A percentile compares a stretch with the other conserved stretches of the same genome.
phyloP scores from a whole-genome alignment of 2,329 filamentous ascomycete species.

The Stagonosporopsis cucurbitacearum region DNA sequence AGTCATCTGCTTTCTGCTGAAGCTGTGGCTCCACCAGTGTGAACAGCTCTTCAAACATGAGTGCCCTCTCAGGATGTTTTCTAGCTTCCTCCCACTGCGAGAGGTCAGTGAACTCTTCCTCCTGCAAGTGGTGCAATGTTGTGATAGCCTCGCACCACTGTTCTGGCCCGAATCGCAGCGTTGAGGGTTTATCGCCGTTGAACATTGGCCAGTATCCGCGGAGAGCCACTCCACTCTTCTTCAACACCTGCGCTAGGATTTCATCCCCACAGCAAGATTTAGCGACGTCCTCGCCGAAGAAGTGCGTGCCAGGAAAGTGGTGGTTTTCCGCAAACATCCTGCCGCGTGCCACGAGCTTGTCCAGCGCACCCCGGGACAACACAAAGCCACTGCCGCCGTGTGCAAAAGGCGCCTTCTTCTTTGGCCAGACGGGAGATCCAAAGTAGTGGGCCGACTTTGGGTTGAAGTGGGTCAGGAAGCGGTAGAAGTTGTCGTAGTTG shows the following conservation, averaged over 20 bases:
- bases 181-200: conserved; percentile 52
- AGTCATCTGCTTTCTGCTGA: conserved; percentile 35
- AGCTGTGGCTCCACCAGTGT: conserved; percentile 37
- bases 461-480: conserved; percentile 49
- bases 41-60: conserved; percentile 47
- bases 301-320: conserved; percentile 40
- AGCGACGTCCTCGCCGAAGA: conserved; percentile 45
- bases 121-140: conserved; percentile 46
- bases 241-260: conserved; percentile 47
- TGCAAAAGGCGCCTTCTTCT: conserved; percentile 48
- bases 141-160: conserved; percentile 55
- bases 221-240: conserved; percentile 44
- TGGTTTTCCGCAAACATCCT: conserved; percentile 46
- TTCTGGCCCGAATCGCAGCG: conserved; percentile 46
- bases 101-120: conserved; percentile 38
- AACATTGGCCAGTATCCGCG: conserved; percentile 55
- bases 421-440: conserved; percentile 48
- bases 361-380: conserved; percentile 58
- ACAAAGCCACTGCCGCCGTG: conserved; percentile 55
- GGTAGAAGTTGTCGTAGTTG: conserved; percentile 50
- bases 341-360: conserved; percentile 48
- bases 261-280: conserved; percentile 50
- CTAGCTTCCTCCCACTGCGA: conserved; percentile 37
- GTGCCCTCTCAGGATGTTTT: conserved; percentile 30
- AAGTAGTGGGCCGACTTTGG: conserved; percentile 48